Conservation (phyloP, 108 stramenopile species). For the Schizochytrium sp. region DNA sequence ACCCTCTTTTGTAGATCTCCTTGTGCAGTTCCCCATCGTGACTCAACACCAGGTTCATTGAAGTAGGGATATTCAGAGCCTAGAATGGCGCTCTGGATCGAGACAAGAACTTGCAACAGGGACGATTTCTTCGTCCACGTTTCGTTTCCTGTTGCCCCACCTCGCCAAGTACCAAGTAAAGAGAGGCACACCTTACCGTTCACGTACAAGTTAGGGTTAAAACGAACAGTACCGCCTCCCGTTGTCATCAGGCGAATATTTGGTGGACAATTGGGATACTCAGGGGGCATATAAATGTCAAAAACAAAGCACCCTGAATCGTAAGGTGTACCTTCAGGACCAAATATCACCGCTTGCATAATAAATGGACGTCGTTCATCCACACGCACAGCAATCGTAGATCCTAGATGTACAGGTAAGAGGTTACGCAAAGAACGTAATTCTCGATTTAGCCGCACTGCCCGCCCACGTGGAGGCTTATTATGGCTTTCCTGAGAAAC, state of each 20-base stretch:
- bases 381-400: constrained; percentile 26
- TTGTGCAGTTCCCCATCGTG: background rate
- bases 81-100: constrained; percentile 73
- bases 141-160: constrained; percentile 61
- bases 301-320: constrained; percentile 71
- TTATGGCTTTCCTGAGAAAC: background rate
- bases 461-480: background rate
- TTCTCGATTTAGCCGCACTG: background rate
- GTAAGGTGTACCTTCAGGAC: constrained; percentile 71
- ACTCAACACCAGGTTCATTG: constrained; percentile 71
- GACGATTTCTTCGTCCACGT: constrained; percentile 70
- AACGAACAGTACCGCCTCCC: constrained; percentile 69
- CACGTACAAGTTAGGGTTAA: constrained; percentile 72
- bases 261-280: constrained; percentile 73
- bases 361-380: constrained; percentile 20
- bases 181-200: constrained; percentile 74
- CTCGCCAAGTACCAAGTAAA: constrained; percentile 76
- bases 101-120: constrained; percentile 75
- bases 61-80: constrained; percentile 70
- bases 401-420: constrained; percentile 6
- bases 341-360: constrained; percentile 60
- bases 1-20: background rate
- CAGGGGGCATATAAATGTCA: constrained; percentile 68
- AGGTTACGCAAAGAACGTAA: background rate
- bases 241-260: constrained; percentile 73